Evolutionary conservation across 2,329 filamentous ascomycete genomes (phyloP).

Genomic region (Trichoderma endophyticum): DNA sequence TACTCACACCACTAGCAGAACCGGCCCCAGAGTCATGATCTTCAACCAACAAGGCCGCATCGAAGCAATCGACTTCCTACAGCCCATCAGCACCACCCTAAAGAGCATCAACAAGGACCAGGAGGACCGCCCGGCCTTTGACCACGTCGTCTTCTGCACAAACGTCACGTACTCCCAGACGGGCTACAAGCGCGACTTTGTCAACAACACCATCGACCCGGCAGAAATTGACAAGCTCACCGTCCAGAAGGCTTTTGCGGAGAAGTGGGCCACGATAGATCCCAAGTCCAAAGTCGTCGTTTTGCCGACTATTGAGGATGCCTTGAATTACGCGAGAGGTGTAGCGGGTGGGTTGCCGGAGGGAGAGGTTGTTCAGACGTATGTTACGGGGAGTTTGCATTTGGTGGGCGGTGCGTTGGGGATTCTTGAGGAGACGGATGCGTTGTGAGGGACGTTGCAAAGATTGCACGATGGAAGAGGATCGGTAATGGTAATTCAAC

Average conservation of each 20-base stretch:
- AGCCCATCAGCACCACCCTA: constrained; percentile 41
- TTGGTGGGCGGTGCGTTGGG: constrained; percentile 55
- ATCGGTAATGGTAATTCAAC: background rate
- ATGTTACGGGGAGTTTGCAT: constrained; percentile 63
- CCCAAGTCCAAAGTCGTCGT: constrained; percentile 45
- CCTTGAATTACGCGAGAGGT: constrained; percentile 45
- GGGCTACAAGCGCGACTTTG: constrained; percentile 55
- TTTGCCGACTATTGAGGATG: constrained; percentile 53
- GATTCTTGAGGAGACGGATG: constrained; percentile 47
- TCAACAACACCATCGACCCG: constrained; percentile 53
- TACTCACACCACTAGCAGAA: constrained; percentile 22
- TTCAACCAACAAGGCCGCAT: constrained; percentile 79
- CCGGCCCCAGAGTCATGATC: constrained; percentile 57
- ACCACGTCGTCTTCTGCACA: constrained; percentile 77
- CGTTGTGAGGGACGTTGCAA: constrained; percentile 29
- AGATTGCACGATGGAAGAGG: background rate
- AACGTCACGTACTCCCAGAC: constrained; percentile 59
- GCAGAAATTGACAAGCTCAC: constrained; percentile 50
- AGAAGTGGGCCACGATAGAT: constrained; percentile 49
- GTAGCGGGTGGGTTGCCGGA: constrained; percentile 20
- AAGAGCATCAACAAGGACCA: constrained; percentile 27
- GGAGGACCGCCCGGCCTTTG: constrained; percentile 47
- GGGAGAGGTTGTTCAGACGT: constrained; percentile 42
- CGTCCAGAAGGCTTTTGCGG: constrained; percentile 51
- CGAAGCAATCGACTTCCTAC: constrained; percentile 53